Conservation (phyloP, 106 monocot species). For the Apostasia shenzhenica region DNA sequence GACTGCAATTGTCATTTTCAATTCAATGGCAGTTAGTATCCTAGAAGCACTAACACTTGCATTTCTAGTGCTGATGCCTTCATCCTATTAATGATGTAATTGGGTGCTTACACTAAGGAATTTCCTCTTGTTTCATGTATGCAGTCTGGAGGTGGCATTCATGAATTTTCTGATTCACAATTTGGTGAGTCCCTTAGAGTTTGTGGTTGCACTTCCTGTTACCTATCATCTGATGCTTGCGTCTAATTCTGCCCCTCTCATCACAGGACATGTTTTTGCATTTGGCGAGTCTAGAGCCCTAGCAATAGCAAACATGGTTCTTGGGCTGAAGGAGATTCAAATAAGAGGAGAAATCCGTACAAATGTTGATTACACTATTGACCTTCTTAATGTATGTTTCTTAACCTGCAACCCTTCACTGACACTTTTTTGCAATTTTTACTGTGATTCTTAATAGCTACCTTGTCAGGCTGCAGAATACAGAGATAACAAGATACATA, state of each 20-base stretch:
- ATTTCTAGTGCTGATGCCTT: neutral
- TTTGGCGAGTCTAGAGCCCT: constrained; percentile 95
- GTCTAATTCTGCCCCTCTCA: constrained; percentile 11
- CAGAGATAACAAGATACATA: constrained; percentile 96
- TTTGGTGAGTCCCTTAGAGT: constrained; percentile 59
- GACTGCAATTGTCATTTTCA: neutral
- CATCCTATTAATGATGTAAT: neutral
- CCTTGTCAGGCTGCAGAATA: constrained; percentile 71
- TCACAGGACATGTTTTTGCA: constrained; percentile 92
- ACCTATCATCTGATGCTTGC: neutral
- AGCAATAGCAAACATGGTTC: constrained; percentile 97
- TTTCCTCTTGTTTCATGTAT: constrained; percentile 12
- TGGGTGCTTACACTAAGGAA: neutral
- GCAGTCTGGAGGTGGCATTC: constrained; percentile 99
- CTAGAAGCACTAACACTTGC: neutral
- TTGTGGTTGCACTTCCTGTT: neutral
- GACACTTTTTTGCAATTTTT: neutral
- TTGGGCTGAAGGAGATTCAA: constrained; percentile 96
- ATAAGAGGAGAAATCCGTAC: constrained; percentile 96
- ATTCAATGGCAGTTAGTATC: neutral
- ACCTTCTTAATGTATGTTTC: constrained; percentile 83
- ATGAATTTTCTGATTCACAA: constrained; percentile 99
- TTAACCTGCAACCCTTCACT: neutral
- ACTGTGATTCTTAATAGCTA: neutral
- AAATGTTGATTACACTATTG: constrained; percentile 96